phyloP scores from a whole-genome alignment of 2,329 filamentous ascomycete species.

The Neonectria faginata region DNA sequence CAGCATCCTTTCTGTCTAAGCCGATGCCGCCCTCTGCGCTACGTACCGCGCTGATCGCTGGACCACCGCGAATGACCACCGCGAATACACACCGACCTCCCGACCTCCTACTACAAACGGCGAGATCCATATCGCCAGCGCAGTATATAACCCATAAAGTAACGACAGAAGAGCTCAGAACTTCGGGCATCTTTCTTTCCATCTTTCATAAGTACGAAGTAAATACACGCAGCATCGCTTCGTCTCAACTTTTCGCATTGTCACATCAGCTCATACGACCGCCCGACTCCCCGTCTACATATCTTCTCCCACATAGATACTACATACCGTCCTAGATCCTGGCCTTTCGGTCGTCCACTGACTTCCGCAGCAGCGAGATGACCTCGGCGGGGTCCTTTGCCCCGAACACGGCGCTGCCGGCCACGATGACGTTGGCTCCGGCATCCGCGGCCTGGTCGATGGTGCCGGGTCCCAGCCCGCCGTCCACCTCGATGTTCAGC shows the following conservation, averaged over 20 bases:
- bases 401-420: conserved; percentile 94
- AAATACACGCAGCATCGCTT: not conserved
- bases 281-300: conserved; percentile 37
- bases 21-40: conserved; percentile 18
- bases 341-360: conserved; percentile 73
- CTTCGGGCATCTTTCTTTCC: not conserved
- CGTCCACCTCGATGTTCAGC: conserved; percentile 97
- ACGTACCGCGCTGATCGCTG: too few relatives aligned
- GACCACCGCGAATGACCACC: not conserved
- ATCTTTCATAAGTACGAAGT: not conserved
- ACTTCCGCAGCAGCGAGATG: conserved; percentile 81
- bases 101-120: conserved; percentile 4
- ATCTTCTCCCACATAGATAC: conserved; percentile 1
- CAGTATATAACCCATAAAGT: not conserved
- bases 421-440: conserved; percentile 97
- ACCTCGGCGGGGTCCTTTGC: conserved; percentile 89
- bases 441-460: conserved; percentile 95
- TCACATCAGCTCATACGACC: conserved; percentile 28
- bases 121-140: conserved; percentile 15
- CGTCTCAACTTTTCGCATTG: conserved; percentile 11
- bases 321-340: conserved; percentile 46
- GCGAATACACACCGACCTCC: not conserved
- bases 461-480: conserved; percentile 86
- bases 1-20: not conserved
- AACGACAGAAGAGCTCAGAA: not conserved